Conservation (phyloP, 768 basidiomycete species). For the Serpula lacrymans region DNA sequence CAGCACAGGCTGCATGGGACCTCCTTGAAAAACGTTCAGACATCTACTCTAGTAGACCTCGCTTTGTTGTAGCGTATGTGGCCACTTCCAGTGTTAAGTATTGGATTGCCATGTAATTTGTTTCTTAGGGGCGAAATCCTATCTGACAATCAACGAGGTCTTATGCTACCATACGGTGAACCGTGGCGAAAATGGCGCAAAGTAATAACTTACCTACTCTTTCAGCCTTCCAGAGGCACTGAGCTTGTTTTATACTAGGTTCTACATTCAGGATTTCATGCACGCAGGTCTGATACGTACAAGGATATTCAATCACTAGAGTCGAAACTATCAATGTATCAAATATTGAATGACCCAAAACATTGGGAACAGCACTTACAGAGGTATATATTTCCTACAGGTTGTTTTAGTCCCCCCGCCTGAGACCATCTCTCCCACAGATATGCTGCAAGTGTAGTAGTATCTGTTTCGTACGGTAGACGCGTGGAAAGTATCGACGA, state of each 20-base stretch:
- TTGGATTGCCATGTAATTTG: not conserved
- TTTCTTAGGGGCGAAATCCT: constrained; percentile 40
- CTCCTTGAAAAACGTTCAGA: constrained; percentile 45
- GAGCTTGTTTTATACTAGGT: constrained; percentile 28
- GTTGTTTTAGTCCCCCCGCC: not conserved
- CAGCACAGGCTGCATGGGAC: constrained; percentile 44
- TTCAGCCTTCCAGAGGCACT: not conserved
- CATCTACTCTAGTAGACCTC: constrained; percentile 46
- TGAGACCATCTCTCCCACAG: constrained; percentile 15
- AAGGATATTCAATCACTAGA: constrained; percentile 46
- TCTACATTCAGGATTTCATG: constrained; percentile 42
- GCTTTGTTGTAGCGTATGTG: constrained; percentile 19
- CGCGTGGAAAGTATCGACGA: constrained; percentile 43
- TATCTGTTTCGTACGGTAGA: constrained; percentile 41
- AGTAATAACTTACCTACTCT: constrained; percentile 18
- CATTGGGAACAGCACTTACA: constrained; percentile 39
- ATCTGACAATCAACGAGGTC: constrained; percentile 42
- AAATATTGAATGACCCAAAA: constrained; percentile 37
- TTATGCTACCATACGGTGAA: constrained; percentile 42
- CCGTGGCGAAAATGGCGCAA: constrained; percentile 48
- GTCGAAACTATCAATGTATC: constrained; percentile 40
- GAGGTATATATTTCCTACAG: constrained; percentile 21
- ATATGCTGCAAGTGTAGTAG: constrained; percentile 43
- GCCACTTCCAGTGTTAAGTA: not conserved
- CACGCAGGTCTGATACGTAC: constrained; percentile 39